Conservation (phyloP, 352 stramenopile genomes). For the Pythium guiyangense region DNA sequence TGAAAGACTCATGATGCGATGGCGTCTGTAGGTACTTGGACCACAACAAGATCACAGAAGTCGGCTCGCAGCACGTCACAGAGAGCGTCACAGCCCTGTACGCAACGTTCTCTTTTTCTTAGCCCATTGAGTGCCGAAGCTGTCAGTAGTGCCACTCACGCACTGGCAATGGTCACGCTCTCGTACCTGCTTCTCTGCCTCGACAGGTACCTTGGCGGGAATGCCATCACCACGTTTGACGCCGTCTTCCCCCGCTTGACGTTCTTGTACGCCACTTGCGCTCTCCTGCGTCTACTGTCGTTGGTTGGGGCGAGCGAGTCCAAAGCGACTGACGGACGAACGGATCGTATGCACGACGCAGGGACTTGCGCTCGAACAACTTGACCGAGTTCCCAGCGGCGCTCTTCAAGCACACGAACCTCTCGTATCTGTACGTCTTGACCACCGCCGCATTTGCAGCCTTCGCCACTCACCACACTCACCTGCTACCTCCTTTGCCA, state of each 20-base stretch:
- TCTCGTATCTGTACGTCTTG: background rate
- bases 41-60: background rate
- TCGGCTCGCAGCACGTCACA: background rate
- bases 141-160: background rate
- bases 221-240: background rate
- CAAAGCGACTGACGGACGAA: too few relatives aligned
- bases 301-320: too few relatives aligned
- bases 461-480: too few relatives aligned
- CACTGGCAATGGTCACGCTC: background rate
- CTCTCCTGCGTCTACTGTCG: too few relatives aligned
- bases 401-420: background rate
- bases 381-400: background rate
- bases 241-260: background rate
- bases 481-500: too few relatives aligned
- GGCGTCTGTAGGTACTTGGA: background rate
- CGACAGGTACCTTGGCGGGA: constrained; percentile 2
- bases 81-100: background rate
- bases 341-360: too few relatives aligned
- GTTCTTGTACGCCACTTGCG: background rate
- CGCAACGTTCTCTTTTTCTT: background rate
- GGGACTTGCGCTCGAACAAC: background rate
- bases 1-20: background rate
- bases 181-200: background rate
- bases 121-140: background rate
- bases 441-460: too few relatives aligned